Conservation (phyloP, 352 stramenopile species). For the Globisporangium irregulare region DNA sequence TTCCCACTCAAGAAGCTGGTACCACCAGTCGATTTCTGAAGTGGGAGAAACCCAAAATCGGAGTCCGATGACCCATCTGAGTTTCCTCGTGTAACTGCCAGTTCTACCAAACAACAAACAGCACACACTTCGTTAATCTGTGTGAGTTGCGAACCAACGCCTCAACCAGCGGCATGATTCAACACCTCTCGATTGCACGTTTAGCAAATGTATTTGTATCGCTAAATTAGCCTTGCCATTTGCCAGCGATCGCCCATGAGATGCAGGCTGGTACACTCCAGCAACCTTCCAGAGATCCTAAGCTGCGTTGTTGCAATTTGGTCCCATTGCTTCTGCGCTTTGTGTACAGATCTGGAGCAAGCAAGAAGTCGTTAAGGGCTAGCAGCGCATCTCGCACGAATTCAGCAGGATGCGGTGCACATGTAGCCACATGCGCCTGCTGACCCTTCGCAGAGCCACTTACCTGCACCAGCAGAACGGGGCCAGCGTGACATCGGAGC, state of each 20-base stretch:
- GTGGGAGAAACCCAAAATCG: neutral
- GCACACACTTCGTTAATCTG: neutral
- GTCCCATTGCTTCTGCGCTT: too few species aligned
- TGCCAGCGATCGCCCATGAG: too few species aligned
- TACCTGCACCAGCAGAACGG: neutral
- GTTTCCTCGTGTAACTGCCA: neutral
- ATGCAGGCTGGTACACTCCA: too few species aligned
- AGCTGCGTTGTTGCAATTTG: neutral
- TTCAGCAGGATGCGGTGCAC: conserved; percentile 2
- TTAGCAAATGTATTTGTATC: too few species aligned
- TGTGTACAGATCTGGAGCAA: neutral
- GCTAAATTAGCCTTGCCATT: too few species aligned
- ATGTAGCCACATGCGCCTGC: neutral
- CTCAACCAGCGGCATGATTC: conserved; percentile 5
- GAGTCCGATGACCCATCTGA: neutral
- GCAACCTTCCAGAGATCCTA: too few species aligned
- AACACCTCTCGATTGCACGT: too few species aligned
- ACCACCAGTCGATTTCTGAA: neutral
- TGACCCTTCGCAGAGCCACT: neutral
- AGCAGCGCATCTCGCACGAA: neutral
- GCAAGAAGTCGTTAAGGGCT: neutral
- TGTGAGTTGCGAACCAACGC: neutral
- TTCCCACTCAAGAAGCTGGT: neutral
- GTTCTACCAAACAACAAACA: neutral
- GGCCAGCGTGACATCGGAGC: neutral